Base-by-base conservation (phyloP, 2,329 filamentous ascomycete species). In the Aureobasidium sp. region DNA sequence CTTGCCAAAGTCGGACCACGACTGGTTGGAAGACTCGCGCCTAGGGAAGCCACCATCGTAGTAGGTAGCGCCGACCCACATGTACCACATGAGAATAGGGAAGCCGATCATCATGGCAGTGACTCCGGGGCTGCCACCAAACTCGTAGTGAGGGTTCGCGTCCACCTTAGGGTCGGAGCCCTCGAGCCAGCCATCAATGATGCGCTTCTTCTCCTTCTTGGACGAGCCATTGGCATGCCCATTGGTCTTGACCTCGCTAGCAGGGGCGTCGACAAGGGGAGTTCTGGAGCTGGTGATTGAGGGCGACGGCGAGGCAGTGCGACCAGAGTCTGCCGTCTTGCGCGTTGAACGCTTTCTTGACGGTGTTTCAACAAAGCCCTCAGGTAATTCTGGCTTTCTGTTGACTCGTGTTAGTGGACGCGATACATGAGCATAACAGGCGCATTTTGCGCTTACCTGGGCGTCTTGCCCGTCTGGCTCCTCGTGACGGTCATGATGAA, bases 61-160 rank as follows among this genome's bases (percentile, higher is more conserved):
- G 78, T 93, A 96, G 55, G 87, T 92, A 37, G 93, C 89, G 56
- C 94, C 94, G 75, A 96, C 87, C 92, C 92, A 97, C 92, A 99
- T 96, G 79, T 97, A 97, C 83, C 90, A 97, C 93, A 97, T 97
- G 69, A 99, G 83, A 41, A 87, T 65, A n/a, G 94, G 94, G 76
- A 97, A 99, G 50, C 88, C 85, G 65, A 92, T 82, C 91, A 97
- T 97, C 84, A 97, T 92, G 67, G 84, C 79, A 17, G 83, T 77
- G 46, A 92, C 88, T 61, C 94, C 93, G n/a, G 82, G 73, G 3
- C 90, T 87, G 63, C 94, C 94, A 66, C 93, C 93, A 72, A 97
- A 99, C 73, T 99, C 95, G 66, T 82, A 82, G 65, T 84, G 71
- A 44, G 81, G 81, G 60, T 79, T 79, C 61, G 71, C 65, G 66